Evolutionary conservation across 2,329 filamentous ascomycete species (phyloP).

Genomic region (Cercospora sp.): DNA sequence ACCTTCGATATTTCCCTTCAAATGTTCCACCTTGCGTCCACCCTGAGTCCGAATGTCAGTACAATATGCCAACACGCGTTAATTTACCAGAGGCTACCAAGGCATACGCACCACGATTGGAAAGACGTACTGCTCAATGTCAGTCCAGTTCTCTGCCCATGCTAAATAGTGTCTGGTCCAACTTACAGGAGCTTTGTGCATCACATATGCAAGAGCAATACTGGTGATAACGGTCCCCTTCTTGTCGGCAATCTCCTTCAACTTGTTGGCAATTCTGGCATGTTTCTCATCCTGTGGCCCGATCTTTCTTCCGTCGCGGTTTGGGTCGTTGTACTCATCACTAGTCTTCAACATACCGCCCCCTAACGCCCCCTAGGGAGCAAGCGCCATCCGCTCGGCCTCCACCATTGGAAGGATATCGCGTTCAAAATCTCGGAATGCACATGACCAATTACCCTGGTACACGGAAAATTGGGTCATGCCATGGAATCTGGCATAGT

Average conservation of each 20-base stretch:
- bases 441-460: conserved; percentile 42
- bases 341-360: conserved; percentile 21
- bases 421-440: conserved; percentile 45
- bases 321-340: conserved; percentile 34
- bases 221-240: conserved; percentile 59
- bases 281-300: conserved; percentile 45
- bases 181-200: conserved; percentile 27
- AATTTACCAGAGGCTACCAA: no score
- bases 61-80: no score
- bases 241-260: conserved; percentile 61
- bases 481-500: conserved; percentile 64
- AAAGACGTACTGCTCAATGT: conserved; percentile 52
- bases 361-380: conserved; percentile 59
- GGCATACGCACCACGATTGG: conserved; percentile 59
- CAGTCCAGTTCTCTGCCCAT: neutral
- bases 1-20: conserved; percentile 69
- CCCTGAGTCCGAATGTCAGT: conserved; percentile 35
- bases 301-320: conserved; percentile 41
- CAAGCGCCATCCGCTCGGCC: conserved; percentile 51
- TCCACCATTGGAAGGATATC: conserved; percentile 51
- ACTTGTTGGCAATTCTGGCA: conserved; percentile 55
- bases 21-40: conserved; percentile 67
- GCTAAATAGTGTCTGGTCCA: neutral
- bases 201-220: conserved; percentile 51
- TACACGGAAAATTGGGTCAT: conserved; percentile 48